Evolutionary conservation across 129 eudicot genomes (phyloP).

Genomic region (Smallanthus sonchifolius): DNA sequence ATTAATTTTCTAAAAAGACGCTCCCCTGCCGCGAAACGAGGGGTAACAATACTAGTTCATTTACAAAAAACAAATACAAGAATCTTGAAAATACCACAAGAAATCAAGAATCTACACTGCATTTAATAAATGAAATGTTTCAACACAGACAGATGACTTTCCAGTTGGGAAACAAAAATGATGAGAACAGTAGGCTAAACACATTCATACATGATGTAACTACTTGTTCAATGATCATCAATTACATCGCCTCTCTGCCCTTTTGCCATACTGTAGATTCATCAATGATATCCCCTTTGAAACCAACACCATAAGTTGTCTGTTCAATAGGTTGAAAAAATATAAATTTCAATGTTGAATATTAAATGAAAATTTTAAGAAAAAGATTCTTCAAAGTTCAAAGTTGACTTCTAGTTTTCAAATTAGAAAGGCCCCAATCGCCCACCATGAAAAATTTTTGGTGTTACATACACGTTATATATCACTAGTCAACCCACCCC

Average conservation of each 20-base stretch:
- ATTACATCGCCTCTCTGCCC: constrained; percentile 45
- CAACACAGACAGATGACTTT: neutral
- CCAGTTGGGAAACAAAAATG: constrained; percentile 1
- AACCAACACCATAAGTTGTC: constrained; percentile 51
- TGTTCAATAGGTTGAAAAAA: constrained; percentile 13
- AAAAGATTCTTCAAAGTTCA: neutral
- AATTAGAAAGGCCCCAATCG: neutral
- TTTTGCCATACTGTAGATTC: constrained; percentile 34
- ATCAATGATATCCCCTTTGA: constrained; percentile 41
- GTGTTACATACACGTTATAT: too few species aligned
- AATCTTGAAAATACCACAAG: constrained; percentile 14
- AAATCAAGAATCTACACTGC: constrained; percentile 19
- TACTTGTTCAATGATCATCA: constrained; percentile 6
- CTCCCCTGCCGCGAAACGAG: too few species aligned
- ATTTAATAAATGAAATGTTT: neutral
- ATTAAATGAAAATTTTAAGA: neutral
- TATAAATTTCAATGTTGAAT: neutral
- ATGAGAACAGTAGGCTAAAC: neutral
- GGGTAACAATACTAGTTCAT: too few species aligned
- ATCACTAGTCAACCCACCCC: too few species aligned
- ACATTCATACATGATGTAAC: constrained; percentile 3
- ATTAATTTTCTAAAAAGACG: too few species aligned
- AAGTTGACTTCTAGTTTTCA: neutral
- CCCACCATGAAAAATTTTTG: too few species aligned
- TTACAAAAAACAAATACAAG: too few species aligned